A percentile compares a stretch with the other conserved stretches of the same genome.
Conservation (phyloP, 257 asterid genomes). For the Misopates orontium region DNA sequence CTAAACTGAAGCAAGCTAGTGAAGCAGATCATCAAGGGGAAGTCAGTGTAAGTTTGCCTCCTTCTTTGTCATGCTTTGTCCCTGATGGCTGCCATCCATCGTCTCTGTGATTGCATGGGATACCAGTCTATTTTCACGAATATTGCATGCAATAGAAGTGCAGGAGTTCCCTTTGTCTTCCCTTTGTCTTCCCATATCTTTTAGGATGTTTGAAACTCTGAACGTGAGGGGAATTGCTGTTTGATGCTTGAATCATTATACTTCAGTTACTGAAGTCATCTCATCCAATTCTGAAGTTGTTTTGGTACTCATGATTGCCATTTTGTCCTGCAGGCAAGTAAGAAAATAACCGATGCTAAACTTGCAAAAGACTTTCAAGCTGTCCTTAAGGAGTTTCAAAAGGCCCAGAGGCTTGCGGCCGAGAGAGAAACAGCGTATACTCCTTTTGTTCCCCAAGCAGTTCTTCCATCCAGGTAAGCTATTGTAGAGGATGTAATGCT, state of each 20-base stretch:
- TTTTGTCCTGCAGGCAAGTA: constrained; percentile 59
- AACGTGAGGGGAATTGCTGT: too few relatives aligned
- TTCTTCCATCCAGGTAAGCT: constrained; percentile 60
- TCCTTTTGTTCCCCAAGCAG: constrained; percentile 60
- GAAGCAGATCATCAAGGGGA: constrained; percentile 66
- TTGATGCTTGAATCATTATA: not conserved
- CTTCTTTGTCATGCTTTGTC: constrained; percentile 12
- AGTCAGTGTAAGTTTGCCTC: constrained; percentile 60
- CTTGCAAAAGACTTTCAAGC: constrained; percentile 96
- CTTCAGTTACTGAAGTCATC: constrained; percentile 9
- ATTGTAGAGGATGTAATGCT: constrained; percentile 2
- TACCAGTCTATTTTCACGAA: constrained; percentile 1
- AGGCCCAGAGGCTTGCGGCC: constrained; percentile 69
- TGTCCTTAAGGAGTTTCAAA: constrained; percentile 85
- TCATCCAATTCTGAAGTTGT: constrained; percentile 11
- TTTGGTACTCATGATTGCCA: constrained; percentile 1
- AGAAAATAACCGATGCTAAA: constrained; percentile 89
- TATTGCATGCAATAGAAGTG: not conserved
- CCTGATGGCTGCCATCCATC: constrained; percentile 12
- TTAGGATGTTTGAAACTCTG: not conserved
- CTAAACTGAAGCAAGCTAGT: constrained; percentile 86
- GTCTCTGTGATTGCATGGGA: constrained; percentile 12
- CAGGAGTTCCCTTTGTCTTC: not conserved
- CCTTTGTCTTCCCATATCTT: too few relatives aligned
- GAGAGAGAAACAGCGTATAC: constrained; percentile 80